Percentiles rank a stretch among this genome's conserved stretches.
Evolutionary conservation across 208 protist genomes (phyloP).

Genomic region (Trypanosoma avium): DNA sequence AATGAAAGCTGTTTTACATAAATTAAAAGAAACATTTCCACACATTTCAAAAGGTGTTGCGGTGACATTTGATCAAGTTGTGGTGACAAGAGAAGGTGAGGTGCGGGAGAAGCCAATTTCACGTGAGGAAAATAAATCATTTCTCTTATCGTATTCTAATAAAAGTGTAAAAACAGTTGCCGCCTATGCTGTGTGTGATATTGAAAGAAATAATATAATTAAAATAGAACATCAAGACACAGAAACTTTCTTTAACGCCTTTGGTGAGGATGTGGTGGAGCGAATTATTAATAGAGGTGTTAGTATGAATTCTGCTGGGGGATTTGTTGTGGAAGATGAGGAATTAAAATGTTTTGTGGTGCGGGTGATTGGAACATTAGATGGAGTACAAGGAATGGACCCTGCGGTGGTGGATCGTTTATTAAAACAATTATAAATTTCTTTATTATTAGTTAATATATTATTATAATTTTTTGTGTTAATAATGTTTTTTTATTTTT

Average conservation of each 20-base stretch:
- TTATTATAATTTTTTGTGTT: too few relatives aligned
- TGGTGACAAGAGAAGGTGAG: constrained; percentile 56
- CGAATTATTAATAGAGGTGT: constrained; percentile 50
- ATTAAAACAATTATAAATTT: too few relatives aligned
- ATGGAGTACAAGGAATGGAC: constrained; percentile 30
- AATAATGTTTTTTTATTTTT: too few relatives aligned
- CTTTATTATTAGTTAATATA: too few relatives aligned
- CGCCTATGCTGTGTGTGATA: constrained; percentile 50
- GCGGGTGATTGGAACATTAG: constrained; percentile 22
- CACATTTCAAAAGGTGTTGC: constrained; percentile 31
- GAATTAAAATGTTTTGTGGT: constrained; percentile 44
- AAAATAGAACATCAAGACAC: constrained; percentile 46
- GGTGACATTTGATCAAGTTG: constrained; percentile 86
- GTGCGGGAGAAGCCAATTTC: constrained; percentile 82
- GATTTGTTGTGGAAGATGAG: constrained; percentile 76
- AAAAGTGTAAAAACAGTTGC: constrained; percentile 62
- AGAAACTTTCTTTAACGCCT: constrained; percentile 58
- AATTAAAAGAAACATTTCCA: constrained; percentile 34
- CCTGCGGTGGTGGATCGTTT: constrained; percentile 11
- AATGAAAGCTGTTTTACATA: constrained; percentile 35
- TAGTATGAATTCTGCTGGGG: constrained; percentile 60
- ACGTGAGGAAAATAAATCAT: constrained; percentile 39
- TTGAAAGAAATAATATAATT: constrained; percentile 30
- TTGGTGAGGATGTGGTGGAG: constrained; percentile 46
- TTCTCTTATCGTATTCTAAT: constrained; percentile 66